Evolutionary conservation across 2,329 filamentous ascomycete species (phyloP), one percentile per base, ranked within the genome.

Genomic region (Colletotrichum graminicola): DNA sequence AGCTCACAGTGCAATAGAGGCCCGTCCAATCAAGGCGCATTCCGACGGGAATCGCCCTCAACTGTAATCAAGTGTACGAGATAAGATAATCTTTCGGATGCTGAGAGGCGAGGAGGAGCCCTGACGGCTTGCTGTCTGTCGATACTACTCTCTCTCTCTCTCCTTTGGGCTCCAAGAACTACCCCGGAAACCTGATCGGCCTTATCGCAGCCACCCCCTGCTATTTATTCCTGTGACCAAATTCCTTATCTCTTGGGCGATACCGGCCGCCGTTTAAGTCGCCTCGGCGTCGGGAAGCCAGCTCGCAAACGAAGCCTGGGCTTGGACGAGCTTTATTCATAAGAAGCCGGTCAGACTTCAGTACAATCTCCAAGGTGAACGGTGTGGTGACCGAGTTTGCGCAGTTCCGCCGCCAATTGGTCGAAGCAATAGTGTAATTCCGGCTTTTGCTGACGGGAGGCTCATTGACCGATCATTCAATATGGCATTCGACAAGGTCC

Each of bases 401-500:
- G 34, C n/a, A 56, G 54, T 26, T 39, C 11, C 54, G 18, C 10
- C n/a, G 21, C 12, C 54, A 26, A 26, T 23, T 26, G 5, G 54
- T 26, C 18, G 12, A n/a, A 36, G 34, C 34, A 10, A 16, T n/a
- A 56, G 21, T 41, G 34, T 23, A 21, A 43, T 11, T 11, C 41
- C 10, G 23, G n/a, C 34, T 11, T 32, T 47, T 12, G 21, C n/a
- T 23, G 12, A n/a, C 8, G 49, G n/a, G 23, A 23, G 23, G 12
- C 11, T 14, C 12, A 21, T 10, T 23, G 12, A 56, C 18, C 21
- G 16, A 1, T 11, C 12, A 5, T 29, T 8, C 67, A 63, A 29
- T 6, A 72, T 72, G 69, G 45, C 59, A 8, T 47, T 69, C 39
- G 45, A 51, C 23, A 72, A 71, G 45, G 34, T 81, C n/a, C 76